Evolutionary conservation across 2,329 filamentous ascomycete genomes (phyloP).

Genomic region (Nigrospora oryzae): DNA sequence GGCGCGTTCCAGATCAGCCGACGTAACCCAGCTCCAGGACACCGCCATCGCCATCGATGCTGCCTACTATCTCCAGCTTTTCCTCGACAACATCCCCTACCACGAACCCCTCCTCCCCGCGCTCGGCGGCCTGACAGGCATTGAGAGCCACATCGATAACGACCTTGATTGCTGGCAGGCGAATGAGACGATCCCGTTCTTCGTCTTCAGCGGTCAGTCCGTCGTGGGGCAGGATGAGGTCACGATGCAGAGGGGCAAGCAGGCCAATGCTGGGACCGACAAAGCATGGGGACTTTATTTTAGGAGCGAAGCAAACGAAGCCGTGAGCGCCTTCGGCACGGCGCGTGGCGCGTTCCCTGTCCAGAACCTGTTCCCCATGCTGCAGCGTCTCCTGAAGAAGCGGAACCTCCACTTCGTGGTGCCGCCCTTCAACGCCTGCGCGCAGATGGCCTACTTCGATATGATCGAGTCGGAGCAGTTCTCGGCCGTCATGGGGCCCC

Average conservation of each 20-base stretch:
- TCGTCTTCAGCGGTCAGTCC: conserved; percentile 86
- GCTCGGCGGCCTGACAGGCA: conserved; percentile 77
- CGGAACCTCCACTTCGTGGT: conserved; percentile 69
- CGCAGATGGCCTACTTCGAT: conserved; percentile 79
- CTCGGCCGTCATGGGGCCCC: conserved; percentile 73
- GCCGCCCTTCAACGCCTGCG: conserved; percentile 79
- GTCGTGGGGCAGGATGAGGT: conserved; percentile 68
- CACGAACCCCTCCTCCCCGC: conserved; percentile 86
- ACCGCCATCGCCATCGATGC: conserved; percentile 80
- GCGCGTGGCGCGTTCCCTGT: conserved; percentile 64
- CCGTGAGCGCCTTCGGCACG: conserved; percentile 75
- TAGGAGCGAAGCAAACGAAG: conserved; percentile 66
- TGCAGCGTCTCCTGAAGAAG: conserved; percentile 66
- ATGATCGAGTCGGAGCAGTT: conserved; percentile 58
- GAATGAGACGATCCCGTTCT: conserved; percentile 67
- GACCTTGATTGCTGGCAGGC: conserved; percentile 67
- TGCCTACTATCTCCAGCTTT: conserved; percentile 74
- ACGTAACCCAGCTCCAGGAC: conserved; percentile 64
- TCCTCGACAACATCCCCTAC: conserved; percentile 61
- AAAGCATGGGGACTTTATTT: conserved; percentile 85
- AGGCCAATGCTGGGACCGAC: conserved; percentile 62
- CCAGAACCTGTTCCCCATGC: conserved; percentile 65
- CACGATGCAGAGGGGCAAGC: conserved; percentile 52
- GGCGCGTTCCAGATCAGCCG: conserved; percentile 26
- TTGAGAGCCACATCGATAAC: conserved; percentile 65